Base-by-base conservation (phyloP, 2,329 filamentous ascomycete genomes). In the Incumbomyces lentus region DNA sequence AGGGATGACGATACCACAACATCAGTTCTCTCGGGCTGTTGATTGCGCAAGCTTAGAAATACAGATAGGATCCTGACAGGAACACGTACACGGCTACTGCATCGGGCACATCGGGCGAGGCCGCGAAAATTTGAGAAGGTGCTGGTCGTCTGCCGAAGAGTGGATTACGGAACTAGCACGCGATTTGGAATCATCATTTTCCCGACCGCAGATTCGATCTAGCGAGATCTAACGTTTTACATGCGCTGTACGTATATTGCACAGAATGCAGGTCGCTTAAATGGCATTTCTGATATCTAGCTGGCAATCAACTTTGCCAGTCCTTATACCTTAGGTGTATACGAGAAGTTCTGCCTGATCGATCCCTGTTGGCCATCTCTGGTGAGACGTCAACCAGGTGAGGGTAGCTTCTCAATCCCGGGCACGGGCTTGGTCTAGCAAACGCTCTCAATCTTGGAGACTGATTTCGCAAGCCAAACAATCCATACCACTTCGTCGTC, bases 41-140 rank as follows among this genome's bases (percentile, higher is more conserved):
- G 17, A 17, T 44, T 17, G 17, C 40, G 42, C 32, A 16, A 38
- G 42, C 42, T 45, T 45, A 45, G 42, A 45, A 45, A 45, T 45
- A 22, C 42, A 45, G 38, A 31, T n/a, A n/a, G n/a, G n/a, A n/a
- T n/a, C n/a, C n/a, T n/a, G n/a, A n/a, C n/a, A n/a, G n/a, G n/a
- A n/a, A n/a, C n/a, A n/a, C n/a, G n/a, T n/a, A n/a, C n/a, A n/a
- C n/a, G n/a, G n/a, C 22, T 26, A 26, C 22, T 4, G 22, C 22
- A 26, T 8, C 22, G n/a, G n/a, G n/a, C 22, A 8, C 22, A 26
- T 26, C 22, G 22, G 22, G 22, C 22, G 22, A 26, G 8, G 33
- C 22, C 33, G 42, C 26, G 22, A 38, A 45, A 45, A 31, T 37
- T 45, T 31, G n/a, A 29, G 42, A 45, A 45, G 19, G 19, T 38